Conservation (phyloP, 2,329 filamentous ascomycete species). For the Fusarium albosuccineum region DNA sequence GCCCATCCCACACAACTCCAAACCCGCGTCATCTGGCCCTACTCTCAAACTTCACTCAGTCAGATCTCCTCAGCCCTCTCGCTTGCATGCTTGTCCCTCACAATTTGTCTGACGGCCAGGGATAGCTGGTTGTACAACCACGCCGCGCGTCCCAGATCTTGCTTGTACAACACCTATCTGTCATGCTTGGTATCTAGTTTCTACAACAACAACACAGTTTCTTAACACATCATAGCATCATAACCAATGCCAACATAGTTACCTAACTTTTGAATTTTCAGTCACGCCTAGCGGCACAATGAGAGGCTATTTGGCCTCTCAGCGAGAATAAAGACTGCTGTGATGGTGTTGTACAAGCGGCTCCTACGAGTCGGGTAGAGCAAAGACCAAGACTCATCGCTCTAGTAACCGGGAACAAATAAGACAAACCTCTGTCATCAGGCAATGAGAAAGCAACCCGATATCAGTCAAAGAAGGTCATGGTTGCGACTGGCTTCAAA, state of each 20-base stretch:
- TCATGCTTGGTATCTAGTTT: neutral
- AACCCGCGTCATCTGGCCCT: neutral
- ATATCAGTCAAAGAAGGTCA: constrained; percentile 7
- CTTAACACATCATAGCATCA: too few species aligned
- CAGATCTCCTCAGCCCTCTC: neutral
- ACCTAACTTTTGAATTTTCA: too few species aligned
- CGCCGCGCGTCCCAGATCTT: constrained; percentile 27
- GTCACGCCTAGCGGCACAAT: too few species aligned
- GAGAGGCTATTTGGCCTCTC: too few species aligned
- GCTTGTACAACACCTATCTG: constrained; percentile 17
- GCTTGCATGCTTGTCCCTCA: neutral
- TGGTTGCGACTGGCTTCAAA: constrained; percentile 22
- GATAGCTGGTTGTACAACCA: constrained; percentile 4
- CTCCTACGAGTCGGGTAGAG: too few species aligned
- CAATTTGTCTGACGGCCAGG: neutral
- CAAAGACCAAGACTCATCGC: neutral
- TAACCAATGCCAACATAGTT: too few species aligned
- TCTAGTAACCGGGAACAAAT: neutral
- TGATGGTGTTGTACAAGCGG: too few species aligned
- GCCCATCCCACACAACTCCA: neutral
- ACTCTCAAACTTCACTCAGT: neutral
- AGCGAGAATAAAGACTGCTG: too few species aligned
- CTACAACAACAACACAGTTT: too few species aligned
- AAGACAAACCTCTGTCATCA: neutral
- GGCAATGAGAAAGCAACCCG: neutral